Base-by-base conservation (phyloP, 306 rosid species). In the Dryas drummondii region DNA sequence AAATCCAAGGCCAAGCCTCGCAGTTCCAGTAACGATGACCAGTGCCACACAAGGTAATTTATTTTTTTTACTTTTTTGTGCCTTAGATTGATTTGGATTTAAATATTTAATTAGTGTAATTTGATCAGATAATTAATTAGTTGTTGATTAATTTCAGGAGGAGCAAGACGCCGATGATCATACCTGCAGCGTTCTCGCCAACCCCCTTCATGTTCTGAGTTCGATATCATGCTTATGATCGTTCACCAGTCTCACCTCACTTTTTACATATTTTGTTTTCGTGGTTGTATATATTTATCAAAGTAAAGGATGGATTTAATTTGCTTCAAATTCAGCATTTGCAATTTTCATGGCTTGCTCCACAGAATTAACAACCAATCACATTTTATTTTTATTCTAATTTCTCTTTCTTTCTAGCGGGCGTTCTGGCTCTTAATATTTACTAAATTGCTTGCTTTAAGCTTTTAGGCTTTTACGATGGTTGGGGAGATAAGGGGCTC, bases 191-290 rank as follows among this genome's bases (percentile, higher is more conserved):
- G 11, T 67, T 76, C 69, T 27, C 78, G 0, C 22, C 82, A 4
- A 47, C 78, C 17, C 76, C 84, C 1, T 76, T 45, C 58, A 69
- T 82, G 77, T 82, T 82, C 62, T 85, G 84, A 84, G 22, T 4
- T 11, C 12, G 3, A 2, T 9, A 14, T 50, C 12, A 4, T 13
- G 15, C 9, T 50, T 50, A 14, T 50, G 15, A 8, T 8, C 13
- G 12, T 9, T 1, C 17, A 61, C 37, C 5, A 2, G 45, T 32
- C 1, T 4, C 13, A 8, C 16, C 37, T 61, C 12, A 4, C 11
- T 48, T 47, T 47, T 47, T 47, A 8, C 11, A 15, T 62, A 13
- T 4, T 7, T 62, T 12, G 5, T 51, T 40, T 62, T 15, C 2
- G 37, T 32, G 37, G 22, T 62, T 14, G 48, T 62, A 62, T 6